Evolutionary conservation across 441 rosid species (phyloP).

Genomic region (Codiaeum variegatum): DNA sequence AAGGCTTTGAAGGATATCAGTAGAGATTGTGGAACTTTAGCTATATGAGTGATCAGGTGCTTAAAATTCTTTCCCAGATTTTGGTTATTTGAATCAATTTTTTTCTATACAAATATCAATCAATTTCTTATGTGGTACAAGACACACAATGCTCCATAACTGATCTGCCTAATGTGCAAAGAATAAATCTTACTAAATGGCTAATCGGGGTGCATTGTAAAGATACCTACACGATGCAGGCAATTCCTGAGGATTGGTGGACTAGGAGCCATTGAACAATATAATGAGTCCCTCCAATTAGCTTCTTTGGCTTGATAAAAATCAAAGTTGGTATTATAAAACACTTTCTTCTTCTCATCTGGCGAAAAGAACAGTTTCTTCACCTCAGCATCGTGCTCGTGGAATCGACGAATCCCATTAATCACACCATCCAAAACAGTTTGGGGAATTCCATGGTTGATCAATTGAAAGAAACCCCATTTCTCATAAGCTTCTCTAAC

Average conservation of each 20-base stretch:
- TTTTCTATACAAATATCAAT: no score
- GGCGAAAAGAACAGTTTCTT: background rate
- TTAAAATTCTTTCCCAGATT: no score
- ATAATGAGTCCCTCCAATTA: constrained; percentile 34
- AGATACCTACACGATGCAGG: constrained; percentile 30
- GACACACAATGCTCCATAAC: no score
- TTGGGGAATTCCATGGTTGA: constrained; percentile 19
- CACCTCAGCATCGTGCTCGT: background rate
- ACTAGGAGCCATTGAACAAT: constrained; percentile 22
- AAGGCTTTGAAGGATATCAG: no score
- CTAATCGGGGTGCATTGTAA: no score
- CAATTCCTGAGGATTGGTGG: constrained; percentile 25
- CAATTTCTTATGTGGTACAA: no score
- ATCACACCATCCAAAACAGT: constrained; percentile 9
- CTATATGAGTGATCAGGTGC: no score
- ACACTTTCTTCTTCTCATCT: no score
- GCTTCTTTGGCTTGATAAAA: constrained; percentile 26
- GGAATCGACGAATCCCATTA: constrained; percentile 13
- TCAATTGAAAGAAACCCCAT: constrained; percentile 25
- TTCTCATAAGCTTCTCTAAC: constrained; percentile 11
- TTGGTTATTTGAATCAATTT: no score
- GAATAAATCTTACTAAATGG: no score
- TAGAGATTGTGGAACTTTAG: no score
- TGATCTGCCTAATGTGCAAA: no score
- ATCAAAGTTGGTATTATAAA: constrained; percentile 24